Evolutionary conservation across 2,329 filamentous ascomycete genomes (phyloP).

Genomic region (Phoma sp.): DNA sequence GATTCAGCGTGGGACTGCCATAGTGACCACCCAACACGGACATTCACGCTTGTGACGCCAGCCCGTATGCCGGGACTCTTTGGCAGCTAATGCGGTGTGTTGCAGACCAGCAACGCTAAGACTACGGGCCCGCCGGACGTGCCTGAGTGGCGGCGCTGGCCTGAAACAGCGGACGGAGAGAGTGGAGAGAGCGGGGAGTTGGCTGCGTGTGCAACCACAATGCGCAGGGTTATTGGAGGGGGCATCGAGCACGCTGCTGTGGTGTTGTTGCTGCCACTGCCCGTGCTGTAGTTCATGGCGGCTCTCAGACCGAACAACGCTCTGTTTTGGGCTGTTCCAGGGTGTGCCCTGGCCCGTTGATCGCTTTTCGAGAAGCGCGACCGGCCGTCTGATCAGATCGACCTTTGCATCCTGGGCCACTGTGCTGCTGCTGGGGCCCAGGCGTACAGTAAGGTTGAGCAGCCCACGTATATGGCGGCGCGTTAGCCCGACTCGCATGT

Average conservation of each 20-base stretch:
- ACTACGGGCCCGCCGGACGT: constrained; percentile 18
- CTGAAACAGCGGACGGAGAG: constrained; percentile 37
- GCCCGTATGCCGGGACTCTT: not conserved
- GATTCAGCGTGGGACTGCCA: not conserved
- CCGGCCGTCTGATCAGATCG: constrained; percentile 15
- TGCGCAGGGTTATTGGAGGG: constrained; percentile 23
- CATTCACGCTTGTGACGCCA: not conserved
- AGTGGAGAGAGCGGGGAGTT: constrained; percentile 27
- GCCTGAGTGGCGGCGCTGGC: constrained; percentile 20
- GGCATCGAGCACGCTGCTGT: constrained; percentile 4
- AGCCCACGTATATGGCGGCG: constrained; percentile 21
- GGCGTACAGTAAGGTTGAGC: constrained; percentile 14
- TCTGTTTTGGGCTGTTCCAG: constrained; percentile 10
- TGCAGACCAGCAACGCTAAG: constrained; percentile 21
- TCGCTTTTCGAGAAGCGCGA: constrained; percentile 6
- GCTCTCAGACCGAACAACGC: constrained; percentile 3
- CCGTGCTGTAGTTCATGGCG: constrained; percentile 2
- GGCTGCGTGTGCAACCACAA: constrained; percentile 22
- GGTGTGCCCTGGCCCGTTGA: constrained; percentile 2
- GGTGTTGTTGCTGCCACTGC: constrained; percentile 6
- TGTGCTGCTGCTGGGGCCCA: constrained; percentile 17
- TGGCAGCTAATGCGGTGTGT: constrained; percentile 30
- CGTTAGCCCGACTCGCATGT: constrained; percentile 20
- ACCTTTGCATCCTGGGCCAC: constrained; percentile 23
- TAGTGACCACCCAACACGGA: not conserved